phyloP scores from a whole-genome alignment of 2,329 filamentous ascomycete genomes.

The Fusarium transvaalense region DNA sequence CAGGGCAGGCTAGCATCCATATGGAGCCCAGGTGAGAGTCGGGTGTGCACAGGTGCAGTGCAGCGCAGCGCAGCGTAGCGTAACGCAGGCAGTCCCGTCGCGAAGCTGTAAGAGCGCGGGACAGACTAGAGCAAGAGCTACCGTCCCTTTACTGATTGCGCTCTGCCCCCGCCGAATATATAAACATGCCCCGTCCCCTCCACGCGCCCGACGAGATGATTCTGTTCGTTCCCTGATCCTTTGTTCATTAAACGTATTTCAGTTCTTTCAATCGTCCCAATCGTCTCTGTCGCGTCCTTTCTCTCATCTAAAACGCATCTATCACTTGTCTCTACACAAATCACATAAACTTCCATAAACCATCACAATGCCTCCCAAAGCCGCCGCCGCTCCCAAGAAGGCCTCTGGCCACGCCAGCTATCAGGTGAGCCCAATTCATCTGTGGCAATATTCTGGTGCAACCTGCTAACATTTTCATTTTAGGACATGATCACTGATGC shows the following conservation, averaged over 20 bases:
- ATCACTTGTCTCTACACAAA: slow-evolving; percentile 29
- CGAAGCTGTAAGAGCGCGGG: slow-evolving; percentile 40
- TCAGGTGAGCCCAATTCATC: slow-evolving; percentile 62
- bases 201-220: slow-evolving; percentile 64
- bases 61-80: too few species aligned
- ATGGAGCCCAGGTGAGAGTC: slow-evolving; percentile 20
- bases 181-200: slow-evolving; percentile 68
- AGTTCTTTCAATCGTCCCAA: slow-evolving; percentile 15
- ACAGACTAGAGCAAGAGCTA: slow-evolving; percentile 48
- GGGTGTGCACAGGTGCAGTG: slow-evolving; percentile 41
- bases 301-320: slow-evolving; percentile 45
- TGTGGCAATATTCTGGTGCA: slow-evolving; percentile 4
- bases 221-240: slow-evolving; percentile 53
- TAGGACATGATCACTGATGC: slow-evolving; percentile 74
- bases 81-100: slow-evolving; percentile 18
- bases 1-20: neutral
- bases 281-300: slow-evolving; percentile 42
- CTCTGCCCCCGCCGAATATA: slow-evolving; percentile 69
- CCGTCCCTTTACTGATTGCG: slow-evolving; percentile 64
- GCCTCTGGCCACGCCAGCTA: slow-evolving; percentile 67
- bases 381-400: slow-evolving; percentile 61
- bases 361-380: slow-evolving; percentile 71
- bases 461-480: slow-evolving; percentile 25
- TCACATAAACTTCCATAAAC: slow-evolving; percentile 44
- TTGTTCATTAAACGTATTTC: slow-evolving; percentile 45